Conservation (phyloP, 441 rosid genomes). For the Gossypium davidsonii region DNA sequence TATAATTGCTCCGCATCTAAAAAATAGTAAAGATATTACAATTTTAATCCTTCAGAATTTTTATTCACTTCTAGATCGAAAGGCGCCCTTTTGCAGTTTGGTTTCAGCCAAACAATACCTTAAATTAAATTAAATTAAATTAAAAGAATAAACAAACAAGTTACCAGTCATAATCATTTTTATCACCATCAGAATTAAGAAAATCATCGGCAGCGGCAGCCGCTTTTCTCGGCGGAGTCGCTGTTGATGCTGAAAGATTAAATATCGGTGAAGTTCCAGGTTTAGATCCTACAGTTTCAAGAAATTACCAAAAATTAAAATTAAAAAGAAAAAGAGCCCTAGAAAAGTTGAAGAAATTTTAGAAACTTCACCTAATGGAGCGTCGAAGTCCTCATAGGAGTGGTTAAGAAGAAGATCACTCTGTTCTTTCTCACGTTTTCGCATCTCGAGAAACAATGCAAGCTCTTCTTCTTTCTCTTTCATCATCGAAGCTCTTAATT, state of each 20-base stretch:
- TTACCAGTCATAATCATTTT: slow-evolving; percentile 95
- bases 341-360: not conserved
- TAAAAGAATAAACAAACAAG: slow-evolving; percentile 2
- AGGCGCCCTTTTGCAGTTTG: not conserved
- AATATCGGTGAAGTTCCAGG: slow-evolving; percentile 75
- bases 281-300: slow-evolving; percentile 54
- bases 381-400: slow-evolving; percentile 53
- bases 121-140: not conserved
- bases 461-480: slow-evolving; percentile 91
- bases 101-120: not conserved
- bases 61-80: not conserved
- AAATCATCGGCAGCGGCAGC: slow-evolving; percentile 88
- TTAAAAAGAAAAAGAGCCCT: not conserved
- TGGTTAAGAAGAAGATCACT: slow-evolving; percentile 48
- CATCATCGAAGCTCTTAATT: slow-evolving; percentile 62
- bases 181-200: slow-evolving; percentile 83
- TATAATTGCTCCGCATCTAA: not conserved
- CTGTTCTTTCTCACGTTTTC: slow-evolving; percentile 73
- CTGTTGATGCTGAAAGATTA: slow-evolving; percentile 49
- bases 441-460: slow-evolving; percentile 87
- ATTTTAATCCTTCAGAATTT: not conserved
- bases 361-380: slow-evolving; percentile 51
- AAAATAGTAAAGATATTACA: not conserved
- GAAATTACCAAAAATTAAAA: slow-evolving; percentile 10
- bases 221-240: slow-evolving; percentile 41